phyloP scores from a whole-genome alignment of 441 rosid genomes.

The Biscutella laevigata region DNA sequence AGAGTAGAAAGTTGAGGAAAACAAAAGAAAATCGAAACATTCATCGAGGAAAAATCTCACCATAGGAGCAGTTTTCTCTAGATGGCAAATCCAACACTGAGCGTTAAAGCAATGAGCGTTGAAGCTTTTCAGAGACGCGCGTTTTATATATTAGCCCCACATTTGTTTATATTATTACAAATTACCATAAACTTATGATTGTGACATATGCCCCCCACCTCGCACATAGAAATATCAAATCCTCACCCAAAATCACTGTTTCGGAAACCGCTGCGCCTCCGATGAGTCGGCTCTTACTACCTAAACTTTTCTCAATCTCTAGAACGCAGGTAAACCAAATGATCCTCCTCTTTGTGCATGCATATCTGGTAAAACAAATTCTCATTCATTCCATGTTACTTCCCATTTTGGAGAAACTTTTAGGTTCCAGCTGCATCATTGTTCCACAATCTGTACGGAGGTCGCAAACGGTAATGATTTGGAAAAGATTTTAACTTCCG shows the following conservation, averaged over 20 bases:
- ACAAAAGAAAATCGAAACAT: background rate
- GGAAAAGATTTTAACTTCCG: background rate
- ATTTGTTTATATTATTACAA: background rate
- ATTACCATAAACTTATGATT: background rate
- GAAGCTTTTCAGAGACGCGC: background rate
- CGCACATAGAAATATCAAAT: background rate
- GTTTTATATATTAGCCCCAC: background rate
- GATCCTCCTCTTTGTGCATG: conserved; percentile 11
- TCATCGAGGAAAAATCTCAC: conserved; percentile 8
- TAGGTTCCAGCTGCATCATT: conserved; percentile 38
- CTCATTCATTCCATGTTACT: too few species aligned
- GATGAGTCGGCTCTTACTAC: conserved; percentile 36
- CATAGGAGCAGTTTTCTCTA: background rate
- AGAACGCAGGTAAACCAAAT: conserved; percentile 35
- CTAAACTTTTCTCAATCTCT: conserved; percentile 27
- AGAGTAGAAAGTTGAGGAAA: background rate
- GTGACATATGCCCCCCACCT: background rate
- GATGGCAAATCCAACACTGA: conserved; percentile 1
- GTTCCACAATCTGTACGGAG: conserved; percentile 18
- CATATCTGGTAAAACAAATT: too few species aligned
- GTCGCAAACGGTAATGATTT: conserved; percentile 48
- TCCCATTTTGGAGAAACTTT: conserved; percentile 2
- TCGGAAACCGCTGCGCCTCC: conserved; percentile 5
- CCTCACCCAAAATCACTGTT: background rate
- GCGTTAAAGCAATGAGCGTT: background rate